Base-by-base conservation (phyloP, 768 basidiomycete species). In the Mycena vulgaris region DNA sequence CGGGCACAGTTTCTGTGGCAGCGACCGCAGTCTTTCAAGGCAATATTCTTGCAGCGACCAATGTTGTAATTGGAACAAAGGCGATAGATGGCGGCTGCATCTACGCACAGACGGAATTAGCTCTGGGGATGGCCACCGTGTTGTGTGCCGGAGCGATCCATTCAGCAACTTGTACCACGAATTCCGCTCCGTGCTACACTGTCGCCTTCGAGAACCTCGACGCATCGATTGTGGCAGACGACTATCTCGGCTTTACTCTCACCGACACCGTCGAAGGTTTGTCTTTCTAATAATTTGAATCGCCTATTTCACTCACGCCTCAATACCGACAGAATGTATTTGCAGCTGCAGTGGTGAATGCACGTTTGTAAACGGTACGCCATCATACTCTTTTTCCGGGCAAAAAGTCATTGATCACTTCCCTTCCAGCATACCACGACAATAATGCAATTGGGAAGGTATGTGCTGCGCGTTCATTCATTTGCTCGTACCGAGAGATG, bases 261-360 rank as follows among this genome's bases (percentile, higher is more conserved):
- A 49, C 56, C n/a, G 55, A 69, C 45, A 64, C 61, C 21, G 68
- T 64, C 21, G 55, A 69, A n/a, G 68, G 68, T 64, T 37, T 14
- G 35, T 37, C 35, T 7, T 14, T 37, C 14, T 14, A 37, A 37
- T 21, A 27, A 61, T 49, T 33, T 28, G 17, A 21, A 5, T 30
- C 13, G 21, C 58, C n/a, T n/a, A n/a, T n/a, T n/a, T n/a, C n/a
- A n/a, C n/a, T n/a, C n/a, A 47, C 23, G 39, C 17, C 3, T 30
- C 39, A 17, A 63, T 63, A n/a, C 39, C 51, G 48, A 23, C 35
- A 37, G 35, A 37, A 37, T 37, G 35, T 14, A 37, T 37, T 14
- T 37, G 35, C 35, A 37, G 35, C 35, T 37, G 35, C 35, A 37
- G 35, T 14, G 35, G 35, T 14, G 35, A 6, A 37, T 37, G 35